These are phyloP conservation scores for Grosmannia clavigera DNA, from an alignment of 2,329 filamentous ascomycete species.

Conservation along the genomic window DNA sequence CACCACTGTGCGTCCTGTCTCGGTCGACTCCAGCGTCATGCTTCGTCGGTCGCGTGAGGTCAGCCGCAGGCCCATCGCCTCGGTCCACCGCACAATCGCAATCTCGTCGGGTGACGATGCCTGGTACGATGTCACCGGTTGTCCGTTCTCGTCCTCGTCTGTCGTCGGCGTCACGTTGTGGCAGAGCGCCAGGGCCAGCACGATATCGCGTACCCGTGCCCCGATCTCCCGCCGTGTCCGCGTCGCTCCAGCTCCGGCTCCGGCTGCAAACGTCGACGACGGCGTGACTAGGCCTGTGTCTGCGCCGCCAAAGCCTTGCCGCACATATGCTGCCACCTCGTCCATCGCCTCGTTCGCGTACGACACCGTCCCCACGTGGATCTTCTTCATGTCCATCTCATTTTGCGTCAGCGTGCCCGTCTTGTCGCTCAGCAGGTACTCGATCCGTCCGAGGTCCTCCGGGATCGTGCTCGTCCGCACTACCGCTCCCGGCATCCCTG, in stretches of 20 bases:
- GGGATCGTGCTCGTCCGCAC: conserved; percentile 96
- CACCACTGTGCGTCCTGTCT: conserved; percentile 62
- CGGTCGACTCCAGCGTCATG: conserved; percentile 70
- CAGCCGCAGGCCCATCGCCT: conserved; percentile 77
- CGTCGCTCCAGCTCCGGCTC: conserved; percentile 49
- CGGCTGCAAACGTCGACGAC: conserved; percentile 49
- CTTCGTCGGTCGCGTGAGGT: conserved; percentile 75
- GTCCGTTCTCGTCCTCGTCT: conserved; percentile 64
- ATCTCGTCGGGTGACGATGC: conserved; percentile 97
- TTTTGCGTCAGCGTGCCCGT: conserved; percentile 98
- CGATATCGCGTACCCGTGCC: conserved; percentile 80
- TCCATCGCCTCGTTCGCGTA: conserved; percentile 99
- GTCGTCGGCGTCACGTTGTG: conserved; percentile 93
- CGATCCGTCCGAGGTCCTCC: conserved; percentile 87
- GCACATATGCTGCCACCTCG: conserved; percentile 77
- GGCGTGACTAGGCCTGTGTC: conserved; percentile 55
- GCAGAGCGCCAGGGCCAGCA: conserved; percentile 82
- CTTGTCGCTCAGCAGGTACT: conserved; percentile 94
- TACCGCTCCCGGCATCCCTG: conserved; percentile 80
- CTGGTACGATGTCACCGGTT: conserved; percentile 74
- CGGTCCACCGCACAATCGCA: conserved; percentile 92
- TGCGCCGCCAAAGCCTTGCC: conserved; percentile 59
- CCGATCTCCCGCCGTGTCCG: conserved; percentile 88
- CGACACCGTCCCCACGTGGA: conserved; percentile 94
- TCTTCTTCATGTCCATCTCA: conserved; percentile 98